A percentile compares a stretch with the other conserved stretches of the same genome.
Conservation (phyloP, 2,329 filamentous ascomycete species). For the Hypoxylon sp. region DNA sequence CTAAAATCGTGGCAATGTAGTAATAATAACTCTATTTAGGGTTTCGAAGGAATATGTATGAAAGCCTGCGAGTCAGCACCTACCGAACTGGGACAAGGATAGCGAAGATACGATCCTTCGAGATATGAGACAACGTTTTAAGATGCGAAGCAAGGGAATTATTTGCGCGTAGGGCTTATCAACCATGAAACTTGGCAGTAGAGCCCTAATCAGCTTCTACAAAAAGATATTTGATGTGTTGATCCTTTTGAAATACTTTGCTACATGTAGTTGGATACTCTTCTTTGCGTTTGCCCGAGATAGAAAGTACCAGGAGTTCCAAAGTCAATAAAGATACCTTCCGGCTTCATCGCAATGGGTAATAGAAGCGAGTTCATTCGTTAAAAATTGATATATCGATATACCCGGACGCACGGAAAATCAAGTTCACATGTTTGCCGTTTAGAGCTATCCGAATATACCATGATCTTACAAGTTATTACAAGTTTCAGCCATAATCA, state of each 20-base stretch:
- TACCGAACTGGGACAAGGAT: constrained; percentile 30
- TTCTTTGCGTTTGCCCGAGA: constrained; percentile 18
- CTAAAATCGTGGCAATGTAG: constrained; percentile 34
- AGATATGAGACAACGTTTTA: constrained; percentile 34
- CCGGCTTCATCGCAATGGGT: constrained; percentile 25
- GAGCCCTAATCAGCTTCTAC: constrained; percentile 24
- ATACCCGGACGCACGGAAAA: constrained; percentile 12
- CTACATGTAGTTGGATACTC: too few relatives aligned
- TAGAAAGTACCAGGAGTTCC: constrained; percentile 8
- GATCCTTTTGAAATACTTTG: constrained; percentile 23
- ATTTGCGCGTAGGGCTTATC: constrained; percentile 39
- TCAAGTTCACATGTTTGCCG: constrained; percentile 25
- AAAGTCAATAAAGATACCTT: constrained; percentile 17
- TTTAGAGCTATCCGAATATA: constrained; percentile 33
- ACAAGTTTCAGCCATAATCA: constrained; percentile 25
- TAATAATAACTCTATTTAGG: constrained; percentile 37
- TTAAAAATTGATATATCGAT: constrained; percentile 14
- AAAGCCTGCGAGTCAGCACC: constrained; percentile 29
- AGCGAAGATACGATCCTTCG: constrained; percentile 23
- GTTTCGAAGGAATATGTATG: constrained; percentile 30
- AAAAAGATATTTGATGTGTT: constrained; percentile 19
- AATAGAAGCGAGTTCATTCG: constrained; percentile 15
- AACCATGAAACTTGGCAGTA: constrained; percentile 17
- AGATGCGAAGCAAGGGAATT: constrained; percentile 28
- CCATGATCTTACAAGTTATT: constrained; percentile 22